A percentile compares a stretch with the other conserved stretches of the same genome.
These are phyloP conservation scores for Sarcodon aspratus DNA, from an alignment of 768 basidiomycete genomes.

Conservation along the genomic window DNA sequence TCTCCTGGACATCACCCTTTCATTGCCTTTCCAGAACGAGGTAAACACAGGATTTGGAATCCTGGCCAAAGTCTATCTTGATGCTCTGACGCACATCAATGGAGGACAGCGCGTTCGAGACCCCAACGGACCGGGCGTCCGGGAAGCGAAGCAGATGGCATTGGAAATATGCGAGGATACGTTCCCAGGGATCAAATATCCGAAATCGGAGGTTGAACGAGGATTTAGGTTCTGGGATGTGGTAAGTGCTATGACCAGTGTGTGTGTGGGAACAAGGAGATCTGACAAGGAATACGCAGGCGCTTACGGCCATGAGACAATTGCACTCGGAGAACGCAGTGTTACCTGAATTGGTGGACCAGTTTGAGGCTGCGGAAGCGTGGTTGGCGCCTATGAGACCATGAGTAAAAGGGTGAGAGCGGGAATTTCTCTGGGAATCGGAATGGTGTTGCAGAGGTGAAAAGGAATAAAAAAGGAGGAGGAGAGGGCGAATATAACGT, in stretches of 20 bases:
- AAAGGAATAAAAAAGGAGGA: slow-evolving; percentile 1
- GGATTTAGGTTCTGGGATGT: slow-evolving; percentile 99
- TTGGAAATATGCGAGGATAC: slow-evolving; percentile 90
- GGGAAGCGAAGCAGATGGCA: slow-evolving; percentile 76
- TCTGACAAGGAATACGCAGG: slow-evolving; percentile 26
- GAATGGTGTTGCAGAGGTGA: slow-evolving; percentile 1
- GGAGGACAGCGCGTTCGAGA: slow-evolving; percentile 68
- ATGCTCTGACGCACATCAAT: slow-evolving; percentile 84
- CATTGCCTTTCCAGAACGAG: slow-evolving; percentile 90
- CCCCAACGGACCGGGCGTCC: slow-evolving; percentile 67
- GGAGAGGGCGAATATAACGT: not conserved
- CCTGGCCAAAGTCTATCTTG: slow-evolving; percentile 92
- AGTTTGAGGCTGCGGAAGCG: slow-evolving; percentile 91
- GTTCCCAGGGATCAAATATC: slow-evolving; percentile 84
- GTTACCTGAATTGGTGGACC: slow-evolving; percentile 78
- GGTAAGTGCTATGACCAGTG: slow-evolving; percentile 38
- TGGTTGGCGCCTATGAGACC: slow-evolving; percentile 92
- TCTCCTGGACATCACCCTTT: slow-evolving; percentile 82
- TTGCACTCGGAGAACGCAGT: slow-evolving; percentile 77
- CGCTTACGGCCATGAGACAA: slow-evolving; percentile 82
- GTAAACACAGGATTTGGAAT: slow-evolving; percentile 98
- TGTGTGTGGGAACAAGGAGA: not conserved
- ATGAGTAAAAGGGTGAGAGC: slow-evolving; percentile 24
- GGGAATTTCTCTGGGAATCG: slow-evolving; percentile 3
- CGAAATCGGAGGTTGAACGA: slow-evolving; percentile 83